These are phyloP conservation scores for Yamadazyma conglobata DNA, from an alignment of 1,139 yeast species.

Conservation along the genomic window DNA sequence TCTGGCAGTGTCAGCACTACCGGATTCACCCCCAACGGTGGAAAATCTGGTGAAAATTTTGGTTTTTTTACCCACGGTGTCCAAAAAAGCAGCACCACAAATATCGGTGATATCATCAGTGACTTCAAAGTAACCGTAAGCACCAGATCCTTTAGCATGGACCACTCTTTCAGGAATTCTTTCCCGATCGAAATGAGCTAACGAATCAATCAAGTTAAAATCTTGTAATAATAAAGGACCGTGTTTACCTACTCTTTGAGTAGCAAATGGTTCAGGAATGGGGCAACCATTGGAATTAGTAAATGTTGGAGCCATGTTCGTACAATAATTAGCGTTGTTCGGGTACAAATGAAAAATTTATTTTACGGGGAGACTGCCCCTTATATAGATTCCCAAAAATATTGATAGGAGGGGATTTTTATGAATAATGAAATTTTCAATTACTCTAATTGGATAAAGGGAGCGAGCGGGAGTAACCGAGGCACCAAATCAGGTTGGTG, in stretches of 20 bases:
- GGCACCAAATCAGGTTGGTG: no score
- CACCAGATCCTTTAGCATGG: constrained; percentile 89
- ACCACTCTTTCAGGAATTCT: constrained; percentile 88
- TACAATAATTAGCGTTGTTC: not conserved
- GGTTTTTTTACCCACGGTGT: constrained; percentile 73
- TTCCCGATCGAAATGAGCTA: constrained; percentile 85
- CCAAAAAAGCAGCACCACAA: constrained; percentile 67
- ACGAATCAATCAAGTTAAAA: constrained; percentile 68
- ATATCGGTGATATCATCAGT: constrained; percentile 80
- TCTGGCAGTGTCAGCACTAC: constrained; percentile 82
- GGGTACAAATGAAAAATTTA: not conserved
- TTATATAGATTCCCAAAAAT: constrained; percentile 6
- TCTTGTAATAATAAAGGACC: constrained; percentile 81
- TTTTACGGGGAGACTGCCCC: constrained; percentile 4
- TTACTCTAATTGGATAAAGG: constrained; percentile 9
- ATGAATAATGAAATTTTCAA: constrained; percentile 11
- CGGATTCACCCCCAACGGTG: constrained; percentile 86
- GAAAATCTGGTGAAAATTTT: constrained; percentile 74
- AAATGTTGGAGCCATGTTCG: constrained; percentile 40
- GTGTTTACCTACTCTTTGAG: constrained; percentile 69
- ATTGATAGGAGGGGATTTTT: constrained; percentile 9
- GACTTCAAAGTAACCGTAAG: constrained; percentile 74
- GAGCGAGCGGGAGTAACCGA: constrained; percentile 7
- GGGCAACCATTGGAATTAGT: constrained; percentile 78
- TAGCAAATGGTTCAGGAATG: constrained; percentile 62